phyloP scores from a whole-genome alignment of 164 flowering plant species.

The Paratinospora sagittata region DNA sequence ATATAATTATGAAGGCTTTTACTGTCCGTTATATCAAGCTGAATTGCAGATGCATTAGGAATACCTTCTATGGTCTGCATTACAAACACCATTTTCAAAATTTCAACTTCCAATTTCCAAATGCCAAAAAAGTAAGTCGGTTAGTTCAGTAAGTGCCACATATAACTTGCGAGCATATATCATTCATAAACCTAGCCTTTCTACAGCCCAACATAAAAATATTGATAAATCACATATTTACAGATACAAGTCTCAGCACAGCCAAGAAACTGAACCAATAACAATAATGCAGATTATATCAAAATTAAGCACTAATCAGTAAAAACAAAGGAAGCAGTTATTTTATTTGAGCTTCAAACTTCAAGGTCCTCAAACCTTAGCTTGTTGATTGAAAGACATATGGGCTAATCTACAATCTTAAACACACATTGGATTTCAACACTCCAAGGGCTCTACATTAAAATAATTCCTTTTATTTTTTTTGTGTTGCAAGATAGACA shows the following conservation, averaged over 20 bases:
- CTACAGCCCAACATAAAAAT: no score
- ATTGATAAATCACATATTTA: no score
- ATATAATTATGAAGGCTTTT: slow-evolving; percentile 51
- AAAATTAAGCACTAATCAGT: background rate
- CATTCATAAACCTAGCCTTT: no score
- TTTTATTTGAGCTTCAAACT: background rate
- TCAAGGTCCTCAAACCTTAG: background rate
- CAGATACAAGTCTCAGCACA: no score
- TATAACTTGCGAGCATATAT: no score
- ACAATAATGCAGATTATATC: background rate
- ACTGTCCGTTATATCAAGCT: slow-evolving; percentile 65
- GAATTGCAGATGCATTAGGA: slow-evolving; percentile 66
- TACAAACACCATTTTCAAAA: slow-evolving; percentile 1
- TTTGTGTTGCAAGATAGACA: background rate
- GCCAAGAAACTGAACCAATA: no score
- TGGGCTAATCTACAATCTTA: background rate
- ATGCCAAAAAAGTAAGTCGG: background rate
- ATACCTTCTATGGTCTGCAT: slow-evolving; percentile 66
- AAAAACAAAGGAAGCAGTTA: background rate
- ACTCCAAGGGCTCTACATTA: background rate
- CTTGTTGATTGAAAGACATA: background rate
- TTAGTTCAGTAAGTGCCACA: no score
- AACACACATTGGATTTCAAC: no score
- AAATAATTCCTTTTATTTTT: background rate
- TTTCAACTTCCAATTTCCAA: background rate